Base-by-base conservation (phyloP, 148 eudicot genomes). In the Pouteria glomerata region DNA sequence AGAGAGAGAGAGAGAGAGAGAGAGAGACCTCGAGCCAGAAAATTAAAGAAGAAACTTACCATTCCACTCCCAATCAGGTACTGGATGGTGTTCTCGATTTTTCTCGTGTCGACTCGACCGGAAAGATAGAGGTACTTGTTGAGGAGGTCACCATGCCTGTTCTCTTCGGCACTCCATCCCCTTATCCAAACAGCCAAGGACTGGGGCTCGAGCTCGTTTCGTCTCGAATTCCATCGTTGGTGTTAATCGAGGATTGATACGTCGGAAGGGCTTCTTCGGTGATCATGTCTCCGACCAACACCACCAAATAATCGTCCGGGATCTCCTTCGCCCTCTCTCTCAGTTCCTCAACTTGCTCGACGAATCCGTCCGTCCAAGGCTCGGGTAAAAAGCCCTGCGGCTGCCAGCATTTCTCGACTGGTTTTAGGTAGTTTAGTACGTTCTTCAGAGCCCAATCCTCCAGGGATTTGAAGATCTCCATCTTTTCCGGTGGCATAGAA, bases 241-340 rank as follows among this genome's bases (percentile, higher is more conserved):
- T 75, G 61, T 75, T 75, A 23, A 75, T 61, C 78, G 69, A 69
- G 41, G 73, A 60, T 29, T 75, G 78, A 42, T 75, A 75, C 35
- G 78, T 75, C 10, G 78, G 78, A 60, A 75, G 78, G 33, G 78
- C 78, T 75, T 75, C 78, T 69, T 75, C 78, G 2, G 78, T 75
- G 52, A 75, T 75, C 78, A 75, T 75, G 61, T 75, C 78, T 4
- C 78, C 78, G 1, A 75, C 78, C 78, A 75, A 75, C 51, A 61
- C 68, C 59, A 75, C 78, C 51, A 68, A 75, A 53, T 75, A 75
- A 0, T 75, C 78, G 35, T 75, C 78, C 0, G 78, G 78, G 21
- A 75, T 63, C 68, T 75, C 78, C 61, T 75, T 75, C 41, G 78
- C 73, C 42, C 78, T 75, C 30, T 60, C 78, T 39, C 73, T 75